Conservation (phyloP, 257 asterid species). For the Catharanthus roseus region DNA sequence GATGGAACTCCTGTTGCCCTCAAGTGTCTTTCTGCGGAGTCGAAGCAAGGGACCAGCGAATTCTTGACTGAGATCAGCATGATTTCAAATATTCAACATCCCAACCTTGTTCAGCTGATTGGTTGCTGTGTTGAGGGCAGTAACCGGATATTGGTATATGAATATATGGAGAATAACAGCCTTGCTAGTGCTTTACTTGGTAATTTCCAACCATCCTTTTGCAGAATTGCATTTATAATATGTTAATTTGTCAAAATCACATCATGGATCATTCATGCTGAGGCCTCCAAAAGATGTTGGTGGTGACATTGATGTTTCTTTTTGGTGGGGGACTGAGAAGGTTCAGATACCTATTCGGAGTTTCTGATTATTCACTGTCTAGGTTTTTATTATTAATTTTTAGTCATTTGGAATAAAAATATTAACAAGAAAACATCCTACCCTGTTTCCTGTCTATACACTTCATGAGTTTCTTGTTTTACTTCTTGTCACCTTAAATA, state of each 20-base stretch:
- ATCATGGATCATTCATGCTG: neutral
- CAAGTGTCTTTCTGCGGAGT: constrained; percentile 70
- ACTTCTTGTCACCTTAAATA: neutral
- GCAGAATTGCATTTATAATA: neutral
- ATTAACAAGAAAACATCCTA: too few relatives aligned
- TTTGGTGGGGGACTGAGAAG: neutral
- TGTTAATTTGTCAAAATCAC: neutral
- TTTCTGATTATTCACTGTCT: neutral
- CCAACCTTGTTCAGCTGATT: constrained; percentile 65
- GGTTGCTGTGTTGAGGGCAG: constrained; percentile 74
- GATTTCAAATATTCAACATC: constrained; percentile 58
- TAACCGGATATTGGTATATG: constrained; percentile 63
- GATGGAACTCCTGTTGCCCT: constrained; percentile 72
- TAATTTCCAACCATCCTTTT: constrained; percentile 21
- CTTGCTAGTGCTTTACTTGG: constrained; percentile 67
- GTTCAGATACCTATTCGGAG: neutral
- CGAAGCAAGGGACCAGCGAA: constrained; percentile 70
- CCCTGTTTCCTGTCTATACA: too few relatives aligned
- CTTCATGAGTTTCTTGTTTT: neutral
- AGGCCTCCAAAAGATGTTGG: neutral
- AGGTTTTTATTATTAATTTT: too few relatives aligned
- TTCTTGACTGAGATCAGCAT: constrained; percentile 68
- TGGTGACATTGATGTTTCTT: neutral
- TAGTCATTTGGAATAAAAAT: too few relatives aligned
- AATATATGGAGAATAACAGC: constrained; percentile 78